Evolutionary conservation across 1,284 basidiomycete genomes (phyloP).

Genomic region (Papiliotrema flavescens): DNA sequence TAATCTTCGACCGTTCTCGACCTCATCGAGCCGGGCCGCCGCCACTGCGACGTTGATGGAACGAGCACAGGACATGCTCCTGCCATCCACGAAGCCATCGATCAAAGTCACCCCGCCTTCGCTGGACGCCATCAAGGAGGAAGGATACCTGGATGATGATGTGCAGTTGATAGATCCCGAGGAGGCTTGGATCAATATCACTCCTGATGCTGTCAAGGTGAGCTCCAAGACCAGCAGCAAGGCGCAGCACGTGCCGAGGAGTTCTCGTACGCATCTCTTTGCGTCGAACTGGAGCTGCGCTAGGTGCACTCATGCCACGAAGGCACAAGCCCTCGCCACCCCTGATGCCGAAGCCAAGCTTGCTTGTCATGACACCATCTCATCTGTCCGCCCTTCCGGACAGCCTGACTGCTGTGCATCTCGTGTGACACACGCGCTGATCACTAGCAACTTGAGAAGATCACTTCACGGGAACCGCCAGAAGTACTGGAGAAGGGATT

Average conservation of each 20-base stretch:
- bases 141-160: slow-evolving; percentile 45
- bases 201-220: slow-evolving; percentile 40
- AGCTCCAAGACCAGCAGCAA: slow-evolving; percentile 6
- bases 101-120: slow-evolving; percentile 35
- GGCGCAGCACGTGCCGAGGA: no score
- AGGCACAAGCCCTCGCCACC: no score
- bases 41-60: neutral
- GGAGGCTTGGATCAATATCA: slow-evolving; percentile 38
- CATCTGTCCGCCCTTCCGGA: no score
- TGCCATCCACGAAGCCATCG: neutral
- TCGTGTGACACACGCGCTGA: no score
- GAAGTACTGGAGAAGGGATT: slow-evolving; percentile 34
- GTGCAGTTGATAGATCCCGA: slow-evolving; percentile 31
- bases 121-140: slow-evolving; percentile 38
- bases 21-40: neutral
- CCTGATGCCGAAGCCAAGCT: no score
- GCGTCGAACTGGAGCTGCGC: no score
- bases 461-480: slow-evolving; percentile 46
- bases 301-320: no score
- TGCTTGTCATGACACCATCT: no score
- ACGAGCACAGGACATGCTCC: neutral
- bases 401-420: no score
- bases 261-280: no score
- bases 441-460: slow-evolving; percentile 46
- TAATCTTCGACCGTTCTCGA: neutral